Evolutionary conservation across 2,329 filamentous ascomycete genomes (phyloP), one percentile per base, ranked within the genome.

Genomic region (Aaosphaeria pasadenensis): DNA sequence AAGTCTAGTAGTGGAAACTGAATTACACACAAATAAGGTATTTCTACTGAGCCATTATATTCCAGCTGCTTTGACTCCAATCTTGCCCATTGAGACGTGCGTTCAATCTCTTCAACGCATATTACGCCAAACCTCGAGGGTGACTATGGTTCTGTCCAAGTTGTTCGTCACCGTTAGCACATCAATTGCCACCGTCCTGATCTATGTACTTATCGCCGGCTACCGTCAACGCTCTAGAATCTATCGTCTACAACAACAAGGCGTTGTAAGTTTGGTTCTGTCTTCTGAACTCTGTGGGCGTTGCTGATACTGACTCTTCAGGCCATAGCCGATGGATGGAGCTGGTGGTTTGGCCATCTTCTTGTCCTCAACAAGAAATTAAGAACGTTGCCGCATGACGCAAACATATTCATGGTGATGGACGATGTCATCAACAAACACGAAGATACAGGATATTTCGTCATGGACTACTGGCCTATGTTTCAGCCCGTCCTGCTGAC

Each of bases 341-440:
- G 52, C 43, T 54, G 52, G 52, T 30, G 35, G 4, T 41, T 42
- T 7, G 49, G 52, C 28, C 52, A 54, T 32, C 43, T 48, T n/a
- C 42, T 48, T n/a, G 44, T 46, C 11, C 35, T 54, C 5, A 9
- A 43, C 28, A 9, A 38, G 3, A 4, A 45, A 11, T 4, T 39
- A 1, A 29, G 39, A 11, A 24, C 11, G 5, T 29, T 43, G 29
- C 45, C 46, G 42, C 33, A 39, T 30, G 42, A 45, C 36, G 47
- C 43, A 9, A 46, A 42, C 41, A 39, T 48, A 5, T 28, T 6
- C 38, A 17, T 31, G 11, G 45, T 43, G 5, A 42, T 54, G 35
- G 11, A 32, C 35, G 51, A 49, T 6, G 11, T 52, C n/a, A 38
- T 30, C 13, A 9, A 11, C 7, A 44, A 53, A 31, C 28, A 28